Base-by-base conservation (phyloP, 352 stramenopile species). In the Pythium grandisporangium region DNA sequence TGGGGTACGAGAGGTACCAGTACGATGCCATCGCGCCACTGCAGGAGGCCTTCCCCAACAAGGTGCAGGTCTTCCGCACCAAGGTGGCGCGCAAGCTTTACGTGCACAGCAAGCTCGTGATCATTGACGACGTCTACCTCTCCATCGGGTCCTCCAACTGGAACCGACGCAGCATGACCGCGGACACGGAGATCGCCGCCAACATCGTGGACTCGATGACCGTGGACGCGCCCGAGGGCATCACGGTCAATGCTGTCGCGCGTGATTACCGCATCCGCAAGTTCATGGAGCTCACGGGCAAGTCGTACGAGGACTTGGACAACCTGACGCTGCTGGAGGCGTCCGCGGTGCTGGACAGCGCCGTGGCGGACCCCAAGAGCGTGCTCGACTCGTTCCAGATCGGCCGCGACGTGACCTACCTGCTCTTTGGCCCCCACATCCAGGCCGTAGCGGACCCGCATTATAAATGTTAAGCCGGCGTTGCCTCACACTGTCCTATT, bases 101-200 rank as follows among this genome's bases (percentile, higher is more conserved):
- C 58, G 48, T 82, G 19, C 68, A 82, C 48, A 74, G 51, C 16
- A 82, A 82, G 37, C 43, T 68, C 4, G 48, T 81, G 32, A 37
- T 84, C 43, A 60, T 79, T 26, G 73, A 86, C 45, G 73, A 83
- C 44, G 73, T 86, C 14, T 82, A 73, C 44, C 20, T 86, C 1
- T 76, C 67, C 1, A 27, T 77, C 12, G 59, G 66, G 8, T 86
- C 70, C 3, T 58, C 58, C 19, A 86, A 86, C 52, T 86, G 70
- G 73, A 84, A 86, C 42, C 55, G 64, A 3, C 66, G 70, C 34
- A 78, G 70, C 39, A 83, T 83, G 66, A 84, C 67, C 7, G 68
- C 51, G 3, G 73, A 82, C 58, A 69, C 59, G 35, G 70, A 86
- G 51, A 61, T 82, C 13, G 64, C 54, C 2, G 70, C 66, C 0